Conservation (phyloP, 495 filamentous ascomycete species). For the Barbatosphaeria neglecta region DNA sequence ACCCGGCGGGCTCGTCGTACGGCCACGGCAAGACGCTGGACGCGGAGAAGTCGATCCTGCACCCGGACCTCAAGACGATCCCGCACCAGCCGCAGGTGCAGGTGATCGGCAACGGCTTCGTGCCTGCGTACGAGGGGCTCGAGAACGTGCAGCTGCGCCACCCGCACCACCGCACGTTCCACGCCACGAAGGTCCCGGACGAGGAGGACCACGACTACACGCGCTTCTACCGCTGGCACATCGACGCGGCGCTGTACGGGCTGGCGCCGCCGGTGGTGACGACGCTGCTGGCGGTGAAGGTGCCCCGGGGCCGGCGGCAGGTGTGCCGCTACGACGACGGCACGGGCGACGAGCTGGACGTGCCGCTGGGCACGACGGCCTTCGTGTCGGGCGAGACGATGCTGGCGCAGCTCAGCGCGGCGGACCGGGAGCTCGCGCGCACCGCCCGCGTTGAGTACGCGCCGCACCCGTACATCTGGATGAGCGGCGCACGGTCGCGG, state of each 20-base stretch:
- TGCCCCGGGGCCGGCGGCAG: conserved; percentile 53
- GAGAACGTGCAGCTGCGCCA: conserved; percentile 54
- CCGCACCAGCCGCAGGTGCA: conserved; percentile 71
- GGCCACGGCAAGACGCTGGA: conserved; percentile 64
- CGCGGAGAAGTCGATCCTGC: conserved; percentile 54
- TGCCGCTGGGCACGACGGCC: conserved; percentile 64
- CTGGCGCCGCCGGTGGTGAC: conserved; percentile 59
- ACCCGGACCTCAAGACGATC: conserved; percentile 67
- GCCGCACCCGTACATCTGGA: conserved; percentile 70
- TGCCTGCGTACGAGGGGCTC: conserved; percentile 55
- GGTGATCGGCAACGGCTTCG: conserved; percentile 61
- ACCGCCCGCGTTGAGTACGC: conserved; percentile 60
- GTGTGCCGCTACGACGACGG: conserved; percentile 61
- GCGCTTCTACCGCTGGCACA: conserved; percentile 70
- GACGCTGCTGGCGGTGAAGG: conserved; percentile 53
- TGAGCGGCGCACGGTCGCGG: conserved; percentile 50
- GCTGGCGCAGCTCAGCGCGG: conserved; percentile 48
- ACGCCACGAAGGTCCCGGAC: conserved; percentile 48
- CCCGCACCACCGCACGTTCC: conserved; percentile 65
- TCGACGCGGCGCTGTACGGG: conserved; percentile 65
- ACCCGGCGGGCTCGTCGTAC: conserved; percentile 50
- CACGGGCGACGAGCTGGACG: conserved; percentile 51
- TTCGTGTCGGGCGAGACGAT: conserved; percentile 58
- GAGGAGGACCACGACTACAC: conserved; percentile 55
- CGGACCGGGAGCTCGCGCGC: conserved; percentile 54